Percentiles rank a stretch among this genome's conserved stretches.
Evolutionary conservation across 805 yeast species (phyloP).

Genomic region (Wickerhamia fluorescens): DNA sequence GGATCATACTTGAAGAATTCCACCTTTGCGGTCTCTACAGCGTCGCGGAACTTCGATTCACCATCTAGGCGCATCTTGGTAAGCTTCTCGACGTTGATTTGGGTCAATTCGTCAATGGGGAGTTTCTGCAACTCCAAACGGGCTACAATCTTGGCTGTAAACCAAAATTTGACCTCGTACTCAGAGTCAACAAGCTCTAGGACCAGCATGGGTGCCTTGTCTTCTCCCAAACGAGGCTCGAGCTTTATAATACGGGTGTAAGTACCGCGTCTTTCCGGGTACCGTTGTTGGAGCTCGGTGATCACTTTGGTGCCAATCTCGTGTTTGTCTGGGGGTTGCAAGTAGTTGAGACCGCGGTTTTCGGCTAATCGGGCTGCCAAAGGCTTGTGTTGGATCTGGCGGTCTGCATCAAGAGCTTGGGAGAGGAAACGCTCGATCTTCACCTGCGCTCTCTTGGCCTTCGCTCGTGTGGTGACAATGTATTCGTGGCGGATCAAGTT

Average conservation of each 20-base stretch:
- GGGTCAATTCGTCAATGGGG: conserved; percentile 44
- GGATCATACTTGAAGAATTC: conserved; percentile 30
- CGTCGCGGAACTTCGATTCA: conserved; percentile 44
- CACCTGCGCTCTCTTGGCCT: conserved; percentile 38
- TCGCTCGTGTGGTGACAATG: conserved; percentile 36
- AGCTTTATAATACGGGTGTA: conserved; percentile 78
- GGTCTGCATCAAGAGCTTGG: conserved; percentile 22
- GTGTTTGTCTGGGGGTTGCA: conserved; percentile 20
- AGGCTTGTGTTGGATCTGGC: conserved; percentile 10
- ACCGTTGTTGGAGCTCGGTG: conserved; percentile 58
- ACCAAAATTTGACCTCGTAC: conserved; percentile 65
- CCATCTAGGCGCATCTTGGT: conserved; percentile 43
- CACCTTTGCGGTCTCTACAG: conserved; percentile 47
- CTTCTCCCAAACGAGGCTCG: conserved; percentile 78
- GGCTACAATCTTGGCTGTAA: conserved; percentile 79
- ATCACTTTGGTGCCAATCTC: conserved; percentile 49
- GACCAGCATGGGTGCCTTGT: conserved; percentile 83
- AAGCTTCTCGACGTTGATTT: conserved; percentile 49
- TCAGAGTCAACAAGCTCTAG: conserved; percentile 73
- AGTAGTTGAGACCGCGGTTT: conserved; percentile 15
- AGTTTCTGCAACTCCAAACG: conserved; percentile 60
- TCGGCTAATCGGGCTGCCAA: conserved; percentile 6
- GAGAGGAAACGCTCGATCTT: conserved; percentile 33
- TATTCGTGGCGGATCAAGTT: conserved; percentile 38
- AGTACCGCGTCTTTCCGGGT: conserved; percentile 61